Evolutionary conservation across 2,329 filamentous ascomycete genomes (phyloP).

Genomic region (Pseudonectria buxi): DNA sequence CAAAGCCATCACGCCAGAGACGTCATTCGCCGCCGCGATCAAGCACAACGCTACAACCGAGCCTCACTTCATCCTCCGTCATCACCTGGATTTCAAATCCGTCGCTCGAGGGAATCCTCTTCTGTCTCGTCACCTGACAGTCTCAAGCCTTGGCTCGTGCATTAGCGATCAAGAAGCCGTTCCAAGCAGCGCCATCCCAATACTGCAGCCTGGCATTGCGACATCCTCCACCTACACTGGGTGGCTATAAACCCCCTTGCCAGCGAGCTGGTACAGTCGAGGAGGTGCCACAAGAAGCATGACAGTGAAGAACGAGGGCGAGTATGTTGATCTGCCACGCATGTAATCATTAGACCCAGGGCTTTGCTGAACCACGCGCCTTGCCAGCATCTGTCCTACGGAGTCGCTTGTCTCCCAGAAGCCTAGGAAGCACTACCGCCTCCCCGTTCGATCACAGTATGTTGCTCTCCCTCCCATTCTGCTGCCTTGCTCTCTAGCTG

Average conservation of each 20-base stretch:
- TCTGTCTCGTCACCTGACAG: not conserved
- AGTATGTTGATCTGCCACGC: constrained; percentile 32
- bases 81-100: no score
- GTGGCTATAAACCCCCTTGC: constrained; percentile 4
- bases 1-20: constrained; percentile 14
- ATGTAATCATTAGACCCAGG: not conserved
- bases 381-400: constrained; percentile 56
- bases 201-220: constrained; percentile 5
- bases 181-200: constrained; percentile 1
- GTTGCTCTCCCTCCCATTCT: constrained; percentile 28
- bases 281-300: constrained; percentile 28
- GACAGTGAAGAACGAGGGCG: constrained; percentile 48
- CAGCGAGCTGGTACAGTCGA: constrained; percentile 4
- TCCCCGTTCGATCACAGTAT: constrained; percentile 59
- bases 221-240: constrained; percentile 4
- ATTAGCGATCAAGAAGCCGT: not conserved
- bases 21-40: constrained; percentile 15
- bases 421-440: constrained; percentile 60
- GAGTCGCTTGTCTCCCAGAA: constrained; percentile 55
- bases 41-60: no score
- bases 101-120: no score
- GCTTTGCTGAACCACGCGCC: constrained; percentile 5
- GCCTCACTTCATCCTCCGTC: no score
- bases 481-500: constrained; percentile 4
- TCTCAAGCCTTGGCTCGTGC: not conserved